A percentile compares a stretch with the other conserved stretches of the same genome.
phyloP scores from a whole-genome alignment of 164 flowering plant genomes.

The Stephania cephalantha region DNA sequence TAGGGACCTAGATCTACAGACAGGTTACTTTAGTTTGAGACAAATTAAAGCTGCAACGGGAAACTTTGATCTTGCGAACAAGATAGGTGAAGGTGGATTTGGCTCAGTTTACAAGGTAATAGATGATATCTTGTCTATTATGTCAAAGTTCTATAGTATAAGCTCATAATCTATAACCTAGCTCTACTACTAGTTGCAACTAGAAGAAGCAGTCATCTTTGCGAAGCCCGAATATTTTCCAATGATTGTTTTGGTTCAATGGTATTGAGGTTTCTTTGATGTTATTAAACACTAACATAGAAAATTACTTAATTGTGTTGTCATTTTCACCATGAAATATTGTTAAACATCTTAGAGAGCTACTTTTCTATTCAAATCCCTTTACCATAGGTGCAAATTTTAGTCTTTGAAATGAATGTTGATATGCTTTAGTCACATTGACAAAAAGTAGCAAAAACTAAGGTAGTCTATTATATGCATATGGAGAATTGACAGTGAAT shows the following conservation, averaged over 20 bases:
- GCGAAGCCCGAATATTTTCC: neutral
- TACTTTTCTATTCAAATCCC: neutral
- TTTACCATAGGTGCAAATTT: neutral
- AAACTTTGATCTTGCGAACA: slow-evolving; percentile 64
- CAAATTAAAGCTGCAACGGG: slow-evolving; percentile 72
- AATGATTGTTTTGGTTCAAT: neutral
- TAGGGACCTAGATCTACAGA: slow-evolving; percentile 49
- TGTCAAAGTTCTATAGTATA: neutral
- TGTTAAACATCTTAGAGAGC: neutral
- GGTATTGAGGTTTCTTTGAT: neutral
- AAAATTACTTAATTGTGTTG: neutral
- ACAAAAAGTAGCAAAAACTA: neutral
- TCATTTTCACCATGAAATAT: neutral
- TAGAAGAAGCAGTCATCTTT: neutral
- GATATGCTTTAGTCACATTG: neutral
- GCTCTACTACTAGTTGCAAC: neutral
- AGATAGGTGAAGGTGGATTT: slow-evolving; percentile 89
- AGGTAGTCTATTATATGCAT: neutral
- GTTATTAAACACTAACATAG: neutral
- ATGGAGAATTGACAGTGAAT: neutral
- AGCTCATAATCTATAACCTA: neutral
- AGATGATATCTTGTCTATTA: neutral
- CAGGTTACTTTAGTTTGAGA: slow-evolving; percentile 54
- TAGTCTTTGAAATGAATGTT: neutral
- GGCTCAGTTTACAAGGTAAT: slow-evolving; percentile 80